Conservation (phyloP, 208 protist genomes). For the Acanthamoeba lenticulata region DNA sequence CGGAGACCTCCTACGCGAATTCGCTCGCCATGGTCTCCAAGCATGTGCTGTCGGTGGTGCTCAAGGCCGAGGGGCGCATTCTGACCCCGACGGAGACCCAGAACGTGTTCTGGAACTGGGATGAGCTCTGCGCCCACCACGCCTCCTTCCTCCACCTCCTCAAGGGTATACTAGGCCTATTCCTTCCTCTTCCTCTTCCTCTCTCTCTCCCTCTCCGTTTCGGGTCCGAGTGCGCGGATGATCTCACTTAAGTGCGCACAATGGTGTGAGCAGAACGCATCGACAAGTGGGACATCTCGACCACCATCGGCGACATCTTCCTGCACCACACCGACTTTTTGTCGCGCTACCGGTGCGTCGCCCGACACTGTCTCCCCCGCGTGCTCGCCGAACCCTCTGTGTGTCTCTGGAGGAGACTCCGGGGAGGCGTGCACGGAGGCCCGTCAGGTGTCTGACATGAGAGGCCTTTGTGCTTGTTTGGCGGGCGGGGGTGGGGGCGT, state of each 20-base stretch:
- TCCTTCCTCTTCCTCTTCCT: too few species aligned
- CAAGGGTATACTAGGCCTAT: background rate
- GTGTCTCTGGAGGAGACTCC: too few species aligned
- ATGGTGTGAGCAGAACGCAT: background rate
- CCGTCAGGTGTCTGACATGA: too few species aligned
- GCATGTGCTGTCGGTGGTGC: background rate
- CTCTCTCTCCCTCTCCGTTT: too few species aligned
- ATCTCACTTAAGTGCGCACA: background rate
- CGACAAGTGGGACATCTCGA: background rate
- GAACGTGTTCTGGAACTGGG: slow-evolving; percentile 41
- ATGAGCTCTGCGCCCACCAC: background rate
- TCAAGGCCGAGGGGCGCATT: background rate
- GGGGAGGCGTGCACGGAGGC: too few species aligned
- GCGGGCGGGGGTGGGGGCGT: too few species aligned
- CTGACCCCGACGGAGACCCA: background rate
- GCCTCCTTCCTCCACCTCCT: background rate
- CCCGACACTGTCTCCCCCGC: too few species aligned
- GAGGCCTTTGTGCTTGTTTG: too few species aligned
- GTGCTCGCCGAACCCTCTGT: too few species aligned
- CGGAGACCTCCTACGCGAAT: background rate
- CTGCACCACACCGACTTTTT: slow-evolving; percentile 12
- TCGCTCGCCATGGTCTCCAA: background rate
- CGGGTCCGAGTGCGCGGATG: background rate
- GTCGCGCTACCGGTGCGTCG: background rate
- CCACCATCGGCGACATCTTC: slow-evolving; percentile 19